phyloP scores from a whole-genome alignment of 2,329 filamentous ascomycete genomes.

The Xylariales sp. region DNA sequence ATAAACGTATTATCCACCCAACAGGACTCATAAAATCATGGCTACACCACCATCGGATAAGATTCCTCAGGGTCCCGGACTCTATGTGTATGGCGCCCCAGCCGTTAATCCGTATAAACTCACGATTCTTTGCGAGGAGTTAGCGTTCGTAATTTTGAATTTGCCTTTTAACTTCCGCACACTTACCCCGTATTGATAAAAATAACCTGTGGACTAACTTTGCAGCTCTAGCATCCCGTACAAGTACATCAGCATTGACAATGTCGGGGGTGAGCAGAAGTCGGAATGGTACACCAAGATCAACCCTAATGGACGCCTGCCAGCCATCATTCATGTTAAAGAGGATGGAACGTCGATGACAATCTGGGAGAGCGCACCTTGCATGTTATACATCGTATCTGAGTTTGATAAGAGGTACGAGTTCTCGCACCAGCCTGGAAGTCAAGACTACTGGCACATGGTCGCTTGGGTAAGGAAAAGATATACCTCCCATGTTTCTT shows the following conservation, averaged over 20 bases:
- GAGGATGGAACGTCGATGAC: slow-evolving; percentile 16
- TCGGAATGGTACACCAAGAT: slow-evolving; percentile 4
- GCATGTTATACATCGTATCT: slow-evolving; percentile 15
- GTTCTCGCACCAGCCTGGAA: slow-evolving; percentile 13
- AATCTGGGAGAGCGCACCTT: slow-evolving; percentile 19
- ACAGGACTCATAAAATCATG: too few species aligned
- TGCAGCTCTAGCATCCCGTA: not conserved
- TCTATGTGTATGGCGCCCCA: too few species aligned
- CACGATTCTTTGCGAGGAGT: too few species aligned
- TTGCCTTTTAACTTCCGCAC: too few species aligned
- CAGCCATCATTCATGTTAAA: slow-evolving; percentile 18
- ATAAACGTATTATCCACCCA: too few species aligned
- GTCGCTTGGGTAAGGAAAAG: slow-evolving; percentile 16
- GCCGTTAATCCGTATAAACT: too few species aligned
- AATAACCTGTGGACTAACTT: too few species aligned
- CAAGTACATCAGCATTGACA: not conserved
- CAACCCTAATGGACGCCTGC: slow-evolving; percentile 16
- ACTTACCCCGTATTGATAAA: too few species aligned
- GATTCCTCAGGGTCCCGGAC: too few species aligned
- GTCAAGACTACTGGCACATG: slow-evolving; percentile 15
- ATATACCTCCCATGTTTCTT: too few species aligned
- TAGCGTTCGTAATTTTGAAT: too few species aligned
- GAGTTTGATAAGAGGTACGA: slow-evolving; percentile 17
- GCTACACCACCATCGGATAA: too few species aligned
- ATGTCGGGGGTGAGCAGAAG: not conserved